Conservation (phyloP, 140 eudicot genomes). For the Oenanthe javanica region DNA sequence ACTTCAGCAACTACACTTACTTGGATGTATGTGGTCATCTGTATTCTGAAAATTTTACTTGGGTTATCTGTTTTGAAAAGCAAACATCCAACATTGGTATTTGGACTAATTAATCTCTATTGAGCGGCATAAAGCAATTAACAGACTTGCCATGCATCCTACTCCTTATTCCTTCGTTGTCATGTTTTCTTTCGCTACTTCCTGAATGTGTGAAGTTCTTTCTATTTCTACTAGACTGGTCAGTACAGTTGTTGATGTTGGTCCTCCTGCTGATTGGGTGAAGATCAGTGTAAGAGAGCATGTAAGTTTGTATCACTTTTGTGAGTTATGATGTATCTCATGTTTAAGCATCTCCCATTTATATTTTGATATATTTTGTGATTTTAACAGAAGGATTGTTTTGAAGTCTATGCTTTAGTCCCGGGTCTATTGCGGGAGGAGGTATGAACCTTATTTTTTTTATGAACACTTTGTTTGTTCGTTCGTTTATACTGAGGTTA, state of each 20-base stretch:
- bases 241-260: conserved; percentile 77
- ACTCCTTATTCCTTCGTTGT: neutral
- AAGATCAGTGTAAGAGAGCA: conserved; percentile 83
- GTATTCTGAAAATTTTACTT: neutral
- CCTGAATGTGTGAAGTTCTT: conserved; percentile 6
- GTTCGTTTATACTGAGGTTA: conserved; percentile 26
- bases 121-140: neutral
- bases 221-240: conserved; percentile 46
- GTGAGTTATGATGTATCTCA: neutral
- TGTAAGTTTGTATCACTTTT: conserved; percentile 39
- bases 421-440: conserved; percentile 90
- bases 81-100: neutral
- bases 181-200: conserved; percentile 6
- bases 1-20: too few relatives aligned
- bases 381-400: conserved; percentile 64
- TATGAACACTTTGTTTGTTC: neutral
- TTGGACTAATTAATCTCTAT: neutral
- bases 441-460: conserved; percentile 28
- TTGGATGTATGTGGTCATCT: neutral
- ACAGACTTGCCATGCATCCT: neutral
- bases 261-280: conserved; percentile 99
- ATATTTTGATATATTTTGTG: conserved; percentile 5
- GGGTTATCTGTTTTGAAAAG: neutral
- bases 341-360: conserved; percentile 10
- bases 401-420: conserved; percentile 85